A percentile compares a stretch with the other conserved stretches of the same genome.
Conservation (phyloP, 2,329 filamentous ascomycete genomes). For the Colletotrichum sp. region DNA sequence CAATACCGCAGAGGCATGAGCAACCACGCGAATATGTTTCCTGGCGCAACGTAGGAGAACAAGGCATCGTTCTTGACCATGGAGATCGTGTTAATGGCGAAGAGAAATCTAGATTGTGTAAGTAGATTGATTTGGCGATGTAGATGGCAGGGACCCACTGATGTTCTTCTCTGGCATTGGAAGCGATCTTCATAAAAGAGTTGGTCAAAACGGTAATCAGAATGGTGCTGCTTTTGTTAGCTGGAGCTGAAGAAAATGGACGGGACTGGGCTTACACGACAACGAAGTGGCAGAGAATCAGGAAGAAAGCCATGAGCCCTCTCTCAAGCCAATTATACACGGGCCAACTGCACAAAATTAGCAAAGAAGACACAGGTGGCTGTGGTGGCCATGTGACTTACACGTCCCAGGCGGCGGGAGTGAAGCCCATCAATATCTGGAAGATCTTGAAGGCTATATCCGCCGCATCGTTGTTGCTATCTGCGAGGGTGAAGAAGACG, state of each 20-base stretch:
- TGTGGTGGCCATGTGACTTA: slow-evolving; percentile 38
- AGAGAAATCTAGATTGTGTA: slow-evolving; percentile 67
- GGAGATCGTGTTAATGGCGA: slow-evolving; percentile 95
- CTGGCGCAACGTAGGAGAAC: slow-evolving; percentile 91
- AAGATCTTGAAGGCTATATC: slow-evolving; percentile 91
- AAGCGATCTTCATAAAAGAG: slow-evolving; percentile 93
- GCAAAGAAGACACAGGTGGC: neutral
- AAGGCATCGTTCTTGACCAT: slow-evolving; percentile 98
- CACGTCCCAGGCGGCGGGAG: slow-evolving; percentile 93
- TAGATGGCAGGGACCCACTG: slow-evolving; percentile 48
- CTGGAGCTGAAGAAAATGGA: neutral
- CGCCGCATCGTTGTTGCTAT: slow-evolving; percentile 70
- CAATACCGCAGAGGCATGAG: slow-evolving; percentile 82
- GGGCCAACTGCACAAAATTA: slow-evolving; percentile 59
- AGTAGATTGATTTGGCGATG: slow-evolving; percentile 29
- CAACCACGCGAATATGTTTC: slow-evolving; percentile 90
- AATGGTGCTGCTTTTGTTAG: slow-evolving; percentile 65
- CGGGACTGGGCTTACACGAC: slow-evolving; percentile 64
- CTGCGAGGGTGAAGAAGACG: slow-evolving; percentile 88
- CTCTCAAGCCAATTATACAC: slow-evolving; percentile 81
- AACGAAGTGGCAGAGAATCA: slow-evolving; percentile 95
- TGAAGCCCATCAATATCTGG: slow-evolving; percentile 95
- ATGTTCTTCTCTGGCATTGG: slow-evolving; percentile 92
- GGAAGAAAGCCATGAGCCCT: slow-evolving; percentile 76
- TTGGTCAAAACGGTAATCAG: slow-evolving; percentile 96